These are phyloP conservation scores for Coemansia sp. DNA, from an alignment of 192 early-diverging fungal genomes.

Conservation along the genomic window DNA sequence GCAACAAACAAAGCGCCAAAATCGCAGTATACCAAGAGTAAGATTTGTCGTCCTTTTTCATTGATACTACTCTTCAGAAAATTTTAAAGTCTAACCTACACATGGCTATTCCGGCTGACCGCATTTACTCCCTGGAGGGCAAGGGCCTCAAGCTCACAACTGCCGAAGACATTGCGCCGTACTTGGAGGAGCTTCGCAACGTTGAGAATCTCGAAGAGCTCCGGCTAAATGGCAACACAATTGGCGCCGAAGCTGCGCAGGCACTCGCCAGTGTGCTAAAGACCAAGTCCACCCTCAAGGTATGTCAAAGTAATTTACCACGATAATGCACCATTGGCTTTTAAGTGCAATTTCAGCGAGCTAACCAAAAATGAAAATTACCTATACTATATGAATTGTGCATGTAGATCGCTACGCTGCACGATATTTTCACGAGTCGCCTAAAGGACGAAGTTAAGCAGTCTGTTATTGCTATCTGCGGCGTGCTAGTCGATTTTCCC, in stretches of 20 bases:
- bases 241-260: conserved; percentile 87
- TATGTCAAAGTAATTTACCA: conserved; percentile 30
- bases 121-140: conserved; percentile 84
- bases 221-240: conserved; percentile 85
- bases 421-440: conserved; percentile 95
- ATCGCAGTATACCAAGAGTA: not conserved
- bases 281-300: conserved; percentile 71
- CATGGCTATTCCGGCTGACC: conserved; percentile 46
- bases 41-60: not conserved
- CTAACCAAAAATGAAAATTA: not conserved
- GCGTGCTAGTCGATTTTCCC: conserved; percentile 78
- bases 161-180: conserved; percentile 75
- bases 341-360: not conserved
- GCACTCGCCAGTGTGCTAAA: conserved; percentile 74
- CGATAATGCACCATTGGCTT: not conserved
- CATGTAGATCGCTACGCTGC: conserved; percentile 74
- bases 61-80: not conserved
- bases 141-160: conserved; percentile 87
- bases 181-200: conserved; percentile 69
- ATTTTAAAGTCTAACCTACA: not conserved
- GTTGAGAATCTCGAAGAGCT: conserved; percentile 70
- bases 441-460: conserved; percentile 87
- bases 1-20: not conserved
- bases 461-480: conserved; percentile 78
- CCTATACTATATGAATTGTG: not conserved